Conservation (phyloP, 371 early-diverging fungal genomes). For the Syncephalastrum racemosum region DNA sequence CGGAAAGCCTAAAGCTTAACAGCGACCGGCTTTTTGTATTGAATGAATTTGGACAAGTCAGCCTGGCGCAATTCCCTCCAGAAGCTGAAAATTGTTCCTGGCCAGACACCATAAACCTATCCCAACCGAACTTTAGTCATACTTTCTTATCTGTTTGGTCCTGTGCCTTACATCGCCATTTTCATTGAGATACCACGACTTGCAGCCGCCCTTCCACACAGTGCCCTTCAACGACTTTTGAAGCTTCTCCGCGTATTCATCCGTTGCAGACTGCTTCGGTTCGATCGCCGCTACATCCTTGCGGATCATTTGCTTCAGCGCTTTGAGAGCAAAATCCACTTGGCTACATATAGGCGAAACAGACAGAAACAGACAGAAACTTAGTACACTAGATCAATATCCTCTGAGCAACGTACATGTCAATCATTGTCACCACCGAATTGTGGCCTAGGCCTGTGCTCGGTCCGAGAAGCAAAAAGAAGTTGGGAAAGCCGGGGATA, state of each 20-base stretch:
- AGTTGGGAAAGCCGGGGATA: constrained; percentile 28
- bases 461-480: constrained; percentile 35
- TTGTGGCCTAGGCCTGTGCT: constrained; percentile 31
- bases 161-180: constrained; percentile 20
- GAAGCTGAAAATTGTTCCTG: constrained; percentile 11
- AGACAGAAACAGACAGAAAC: not conserved
- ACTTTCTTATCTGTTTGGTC: not conserved
- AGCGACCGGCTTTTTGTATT: constrained; percentile 1
- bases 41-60: constrained; percentile 4
- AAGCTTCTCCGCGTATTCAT: constrained; percentile 17
- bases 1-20: too few species aligned
- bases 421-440: constrained; percentile 36
- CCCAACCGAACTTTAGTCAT: not conserved
- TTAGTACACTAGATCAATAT: not conserved
- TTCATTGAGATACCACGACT: constrained; percentile 26
- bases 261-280: constrained; percentile 18
- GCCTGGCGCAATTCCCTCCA: constrained; percentile 15
- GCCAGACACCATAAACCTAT: constrained; percentile 12
- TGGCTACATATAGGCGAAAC: constrained; percentile 29
- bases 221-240: constrained; percentile 19
- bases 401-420: constrained; percentile 19
- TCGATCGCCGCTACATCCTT: constrained; percentile 21
- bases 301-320: constrained; percentile 15
- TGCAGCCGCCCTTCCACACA: constrained; percentile 21
- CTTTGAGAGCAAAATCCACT: constrained; percentile 21